A percentile compares a stretch with the other conserved stretches of the same genome.
These are phyloP conservation scores for Saraca asoca DNA, from an alignment of 331 rosid species.

Conservation along the genomic window DNA sequence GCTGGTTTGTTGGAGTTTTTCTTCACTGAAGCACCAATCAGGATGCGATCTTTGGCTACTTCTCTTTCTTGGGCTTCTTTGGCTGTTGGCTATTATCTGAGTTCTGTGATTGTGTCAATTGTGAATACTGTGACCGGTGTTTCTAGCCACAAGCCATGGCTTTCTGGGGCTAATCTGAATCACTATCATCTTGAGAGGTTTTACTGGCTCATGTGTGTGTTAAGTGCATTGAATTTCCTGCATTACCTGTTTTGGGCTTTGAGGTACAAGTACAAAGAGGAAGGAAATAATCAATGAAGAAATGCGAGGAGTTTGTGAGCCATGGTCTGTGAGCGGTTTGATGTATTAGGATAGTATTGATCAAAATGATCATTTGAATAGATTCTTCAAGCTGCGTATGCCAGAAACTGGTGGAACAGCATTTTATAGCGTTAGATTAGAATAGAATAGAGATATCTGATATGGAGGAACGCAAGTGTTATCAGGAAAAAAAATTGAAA, in stretches of 20 bases:
- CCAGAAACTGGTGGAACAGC: conserved; percentile 20
- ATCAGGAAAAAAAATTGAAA: conserved; percentile 6
- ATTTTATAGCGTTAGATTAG: neutral
- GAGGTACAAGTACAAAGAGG: conserved; percentile 69
- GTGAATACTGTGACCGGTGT: conserved; percentile 59
- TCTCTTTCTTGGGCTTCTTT: conserved; percentile 92
- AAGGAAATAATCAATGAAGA: conserved; percentile 33
- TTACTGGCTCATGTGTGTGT: conserved; percentile 92
- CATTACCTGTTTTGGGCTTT: conserved; percentile 82
- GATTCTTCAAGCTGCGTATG: conserved; percentile 5
- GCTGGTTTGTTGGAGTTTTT: conserved; percentile 87
- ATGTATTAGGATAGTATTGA: conserved; percentile 8
- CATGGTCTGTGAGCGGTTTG: conserved; percentile 12
- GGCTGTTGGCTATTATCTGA: conserved; percentile 89
- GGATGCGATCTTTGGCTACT: conserved; percentile 91
- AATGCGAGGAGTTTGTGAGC: no score
- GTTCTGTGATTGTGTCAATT: conserved; percentile 76
- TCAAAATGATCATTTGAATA: conserved; percentile 6
- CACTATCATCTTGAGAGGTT: conserved; percentile 72
- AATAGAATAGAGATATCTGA: neutral
- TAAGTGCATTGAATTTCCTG: conserved; percentile 75
- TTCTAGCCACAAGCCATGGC: conserved; percentile 57
- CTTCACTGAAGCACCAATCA: conserved; percentile 88
- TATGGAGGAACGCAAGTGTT: neutral
- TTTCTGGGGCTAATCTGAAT: conserved; percentile 65